These are phyloP conservation scores for Chloroidium sp. DNA, from an alignment of 163 green algal genomes.

Conservation along the genomic window DNA sequence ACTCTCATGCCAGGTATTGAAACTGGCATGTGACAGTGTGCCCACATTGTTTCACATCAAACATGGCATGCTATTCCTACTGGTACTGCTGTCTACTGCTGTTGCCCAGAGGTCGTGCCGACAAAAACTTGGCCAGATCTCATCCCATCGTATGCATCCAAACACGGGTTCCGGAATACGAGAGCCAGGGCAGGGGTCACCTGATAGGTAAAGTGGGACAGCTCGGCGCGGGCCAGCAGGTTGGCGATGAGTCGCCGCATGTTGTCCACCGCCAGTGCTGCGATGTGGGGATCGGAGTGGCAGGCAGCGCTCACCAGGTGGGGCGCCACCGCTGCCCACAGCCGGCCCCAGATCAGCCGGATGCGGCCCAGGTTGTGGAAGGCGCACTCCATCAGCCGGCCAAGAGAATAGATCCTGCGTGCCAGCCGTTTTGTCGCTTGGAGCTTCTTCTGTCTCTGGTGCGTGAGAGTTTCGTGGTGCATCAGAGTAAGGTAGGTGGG, in stretches of 20 bases:
- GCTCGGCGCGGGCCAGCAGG: conserved; percentile 35
- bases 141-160: background rate
- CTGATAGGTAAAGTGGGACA: conserved; percentile 10
- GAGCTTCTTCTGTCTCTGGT: too few relatives aligned
- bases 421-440: too few relatives aligned
- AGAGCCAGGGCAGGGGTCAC: background rate
- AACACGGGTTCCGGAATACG: background rate
- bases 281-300: conserved; percentile 62
- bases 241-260: conserved; percentile 67
- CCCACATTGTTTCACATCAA: conserved; percentile 48
- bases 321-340: conserved; percentile 79
- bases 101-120: background rate
- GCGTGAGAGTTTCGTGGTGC: too few relatives aligned
- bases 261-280: conserved; percentile 19
- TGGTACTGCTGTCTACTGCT: background rate
- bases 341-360: conserved; percentile 82
- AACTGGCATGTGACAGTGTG: background rate
- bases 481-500: too few relatives aligned
- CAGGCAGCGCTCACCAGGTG: conserved; percentile 88
- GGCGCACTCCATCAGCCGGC: conserved; percentile 40
- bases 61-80: conserved; percentile 9
- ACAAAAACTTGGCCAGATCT: background rate
- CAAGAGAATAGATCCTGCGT: background rate
- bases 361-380: conserved; percentile 83
- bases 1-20: background rate